phyloP scores from a whole-genome alignment of 202 grass and related monocot species.

The Elaeis oleifera region DNA sequence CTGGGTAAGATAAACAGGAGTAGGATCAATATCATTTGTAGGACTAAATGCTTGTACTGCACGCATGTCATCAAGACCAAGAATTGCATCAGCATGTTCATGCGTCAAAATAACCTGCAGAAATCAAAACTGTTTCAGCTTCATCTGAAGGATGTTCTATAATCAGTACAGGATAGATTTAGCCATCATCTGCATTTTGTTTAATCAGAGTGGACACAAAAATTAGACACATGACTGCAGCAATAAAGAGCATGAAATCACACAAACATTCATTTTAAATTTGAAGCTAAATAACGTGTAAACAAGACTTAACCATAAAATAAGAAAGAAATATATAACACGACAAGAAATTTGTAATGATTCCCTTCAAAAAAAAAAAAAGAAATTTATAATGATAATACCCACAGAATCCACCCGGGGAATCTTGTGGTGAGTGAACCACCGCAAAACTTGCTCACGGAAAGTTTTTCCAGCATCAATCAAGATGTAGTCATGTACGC shows the following conservation, averaged over 20 bases:
- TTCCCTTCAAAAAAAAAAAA: not conserved
- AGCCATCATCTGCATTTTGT: too few relatives aligned
- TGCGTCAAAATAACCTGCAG: conserved; percentile 90
- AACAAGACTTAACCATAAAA: too few relatives aligned
- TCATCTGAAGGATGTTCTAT: not conserved
- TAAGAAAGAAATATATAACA: too few relatives aligned
- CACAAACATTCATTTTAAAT: too few relatives aligned
- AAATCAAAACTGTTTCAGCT: conserved; percentile 20
- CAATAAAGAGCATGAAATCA: too few relatives aligned
- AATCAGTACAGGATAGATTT: too few relatives aligned
- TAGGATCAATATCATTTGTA: conserved; percentile 84
- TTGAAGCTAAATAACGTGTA: too few relatives aligned
- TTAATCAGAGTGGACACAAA: too few relatives aligned
- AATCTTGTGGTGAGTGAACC: conserved; percentile 89
- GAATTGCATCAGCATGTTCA: conserved; percentile 87
- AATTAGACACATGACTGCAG: too few relatives aligned
- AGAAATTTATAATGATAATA: conserved; percentile 5
- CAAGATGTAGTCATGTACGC: conserved; percentile 56
- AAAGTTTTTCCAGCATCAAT: conserved; percentile 92
- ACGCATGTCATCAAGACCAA: conserved; percentile 92
- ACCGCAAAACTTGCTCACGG: conserved; percentile 88
- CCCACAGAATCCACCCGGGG: conserved; percentile 87
- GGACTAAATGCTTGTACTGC: conserved; percentile 65
- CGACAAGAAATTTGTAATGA: too few relatives aligned
- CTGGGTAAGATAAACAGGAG: conserved; percentile 77